Percentiles rank a stretch among this genome's conserved stretches.
phyloP scores from a whole-genome alignment of 768 basidiomycete genomes.

The Suillus paluster region DNA sequence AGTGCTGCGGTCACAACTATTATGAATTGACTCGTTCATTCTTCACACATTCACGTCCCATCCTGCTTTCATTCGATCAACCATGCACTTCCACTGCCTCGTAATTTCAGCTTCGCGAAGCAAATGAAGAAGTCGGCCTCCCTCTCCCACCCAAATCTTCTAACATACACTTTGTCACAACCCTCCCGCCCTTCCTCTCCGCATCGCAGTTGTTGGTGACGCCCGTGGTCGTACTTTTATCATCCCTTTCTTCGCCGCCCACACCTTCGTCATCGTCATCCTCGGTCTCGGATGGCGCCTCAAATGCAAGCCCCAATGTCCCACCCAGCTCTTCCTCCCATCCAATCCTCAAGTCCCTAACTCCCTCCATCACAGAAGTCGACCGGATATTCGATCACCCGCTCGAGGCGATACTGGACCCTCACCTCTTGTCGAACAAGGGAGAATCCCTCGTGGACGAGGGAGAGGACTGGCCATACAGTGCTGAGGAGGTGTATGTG shows the following conservation, averaged over 20 bases:
- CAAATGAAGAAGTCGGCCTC: constrained; percentile 82
- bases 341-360: constrained; percentile 52
- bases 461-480: constrained; percentile 80
- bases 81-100: constrained; percentile 6
- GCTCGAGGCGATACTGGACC: constrained; percentile 72
- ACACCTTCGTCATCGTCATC: neutral
- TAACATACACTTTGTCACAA: constrained; percentile 60
- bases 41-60: too few species aligned
- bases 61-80: too few species aligned
- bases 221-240: constrained; percentile 76
- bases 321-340: constrained; percentile 14
- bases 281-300: neutral
- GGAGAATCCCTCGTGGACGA: constrained; percentile 53
- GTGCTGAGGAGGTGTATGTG: constrained; percentile 69
- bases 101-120: constrained; percentile 70
- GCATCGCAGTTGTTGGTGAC: constrained; percentile 72
- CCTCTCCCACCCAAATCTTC: constrained; percentile 51
- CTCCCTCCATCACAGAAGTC: constrained; percentile 70
- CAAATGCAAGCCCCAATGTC: neutral
- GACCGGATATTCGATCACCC: constrained; percentile 82
- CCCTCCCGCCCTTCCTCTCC: constrained; percentile 70
- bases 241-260: constrained; percentile 36
- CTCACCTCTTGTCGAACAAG: constrained; percentile 42
- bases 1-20: constrained; percentile 29
- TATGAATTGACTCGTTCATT: neutral